These are phyloP conservation scores for Pueraria montana DNA, from an alignment of 306 rosid genomes.

Conservation along the genomic window DNA sequence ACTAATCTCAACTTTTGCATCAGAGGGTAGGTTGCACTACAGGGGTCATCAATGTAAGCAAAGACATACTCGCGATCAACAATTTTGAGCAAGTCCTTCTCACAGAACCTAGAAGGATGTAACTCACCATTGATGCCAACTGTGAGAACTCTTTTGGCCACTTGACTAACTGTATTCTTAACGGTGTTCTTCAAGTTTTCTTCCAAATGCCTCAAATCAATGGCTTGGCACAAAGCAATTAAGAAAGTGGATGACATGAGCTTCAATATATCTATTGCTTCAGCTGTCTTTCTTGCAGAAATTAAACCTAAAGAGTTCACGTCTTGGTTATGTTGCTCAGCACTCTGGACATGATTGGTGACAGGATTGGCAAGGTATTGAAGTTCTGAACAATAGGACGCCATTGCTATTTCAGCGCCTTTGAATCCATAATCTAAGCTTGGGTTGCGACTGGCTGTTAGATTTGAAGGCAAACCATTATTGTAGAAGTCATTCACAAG, in stretches of 20 bases:
- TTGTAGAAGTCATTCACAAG: slow-evolving; percentile 90
- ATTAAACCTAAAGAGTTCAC: slow-evolving; percentile 91
- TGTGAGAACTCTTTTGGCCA: slow-evolving; percentile 73
- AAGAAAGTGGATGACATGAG: slow-evolving; percentile 92
- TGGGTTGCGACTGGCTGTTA: slow-evolving; percentile 73
- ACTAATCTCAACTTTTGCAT: slow-evolving; percentile 83
- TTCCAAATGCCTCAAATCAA: slow-evolving; percentile 86
- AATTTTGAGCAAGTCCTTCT: slow-evolving; percentile 76
- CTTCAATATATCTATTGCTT: slow-evolving; percentile 79
- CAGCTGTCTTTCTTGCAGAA: slow-evolving; percentile 82
- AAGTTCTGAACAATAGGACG: slow-evolving; percentile 93
- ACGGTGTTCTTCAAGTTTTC: slow-evolving; percentile 76
- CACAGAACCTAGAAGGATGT: slow-evolving; percentile 84
- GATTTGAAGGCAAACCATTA: slow-evolving; percentile 92
- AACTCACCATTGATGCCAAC: slow-evolving; percentile 76
- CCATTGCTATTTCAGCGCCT: slow-evolving; percentile 96
- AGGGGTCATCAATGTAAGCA: slow-evolving; percentile 80
- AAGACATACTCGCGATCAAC: slow-evolving; percentile 82
- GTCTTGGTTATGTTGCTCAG: slow-evolving; percentile 96
- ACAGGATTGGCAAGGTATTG: slow-evolving; percentile 93
- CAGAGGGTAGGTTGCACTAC: slow-evolving; percentile 78
- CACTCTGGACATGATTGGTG: slow-evolving; percentile 94
- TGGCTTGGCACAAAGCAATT: slow-evolving; percentile 87
- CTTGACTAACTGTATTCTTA: slow-evolving; percentile 71
- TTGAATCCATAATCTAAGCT: slow-evolving; percentile 95